These are phyloP conservation scores for Fraxinus nigra DNA, from an alignment of 305 asterid species.

Conservation along the genomic window DNA sequence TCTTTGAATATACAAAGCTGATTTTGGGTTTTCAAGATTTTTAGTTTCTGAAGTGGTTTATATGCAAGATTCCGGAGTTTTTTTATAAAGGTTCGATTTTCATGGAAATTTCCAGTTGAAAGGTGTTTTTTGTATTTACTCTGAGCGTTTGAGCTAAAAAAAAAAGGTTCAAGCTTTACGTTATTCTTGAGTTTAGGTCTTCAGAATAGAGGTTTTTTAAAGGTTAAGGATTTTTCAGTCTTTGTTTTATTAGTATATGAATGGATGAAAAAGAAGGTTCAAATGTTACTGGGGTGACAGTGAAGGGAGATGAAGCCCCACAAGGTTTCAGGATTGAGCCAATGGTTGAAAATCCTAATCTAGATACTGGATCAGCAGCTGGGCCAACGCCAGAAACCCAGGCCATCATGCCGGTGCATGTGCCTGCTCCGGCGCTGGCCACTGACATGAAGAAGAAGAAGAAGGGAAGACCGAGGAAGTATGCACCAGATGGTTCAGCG, in stretches of 20 bases:
- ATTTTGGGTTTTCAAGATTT: conserved; percentile 33
- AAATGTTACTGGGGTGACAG: conserved; percentile 50
- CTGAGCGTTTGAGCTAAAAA: conserved; percentile 21
- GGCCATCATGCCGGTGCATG: conserved; percentile 14
- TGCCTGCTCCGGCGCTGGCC: conserved; percentile 22
- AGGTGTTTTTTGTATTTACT: conserved; percentile 18
- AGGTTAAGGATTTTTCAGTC: conserved; percentile 35
- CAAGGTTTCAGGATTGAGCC: conserved; percentile 60
- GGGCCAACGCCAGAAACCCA: conserved; percentile 26
- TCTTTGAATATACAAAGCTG: conserved; percentile 33
- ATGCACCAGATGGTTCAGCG: conserved; percentile 57
- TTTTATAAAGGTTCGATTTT: conserved; percentile 6
- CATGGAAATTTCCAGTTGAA: conserved; percentile 7
- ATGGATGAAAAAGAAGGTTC: conserved; percentile 81
- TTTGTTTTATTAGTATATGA: conserved; percentile 37
- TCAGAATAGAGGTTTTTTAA: conserved; percentile 17
- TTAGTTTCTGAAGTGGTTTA: conserved; percentile 32
- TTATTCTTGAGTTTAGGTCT: conserved; percentile 28
- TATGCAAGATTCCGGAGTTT: conserved; percentile 24
- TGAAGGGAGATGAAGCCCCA: conserved; percentile 59
- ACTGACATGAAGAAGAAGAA: conserved; percentile 69
- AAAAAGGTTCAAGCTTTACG: conserved; percentile 28
- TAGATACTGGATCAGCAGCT: conserved; percentile 46
- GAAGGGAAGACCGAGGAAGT: conserved; percentile 87
- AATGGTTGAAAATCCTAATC: conserved; percentile 44